Evolutionary conservation across 768 basidiomycete species (phyloP).

Genomic region (Leccinum aurantiacum): DNA sequence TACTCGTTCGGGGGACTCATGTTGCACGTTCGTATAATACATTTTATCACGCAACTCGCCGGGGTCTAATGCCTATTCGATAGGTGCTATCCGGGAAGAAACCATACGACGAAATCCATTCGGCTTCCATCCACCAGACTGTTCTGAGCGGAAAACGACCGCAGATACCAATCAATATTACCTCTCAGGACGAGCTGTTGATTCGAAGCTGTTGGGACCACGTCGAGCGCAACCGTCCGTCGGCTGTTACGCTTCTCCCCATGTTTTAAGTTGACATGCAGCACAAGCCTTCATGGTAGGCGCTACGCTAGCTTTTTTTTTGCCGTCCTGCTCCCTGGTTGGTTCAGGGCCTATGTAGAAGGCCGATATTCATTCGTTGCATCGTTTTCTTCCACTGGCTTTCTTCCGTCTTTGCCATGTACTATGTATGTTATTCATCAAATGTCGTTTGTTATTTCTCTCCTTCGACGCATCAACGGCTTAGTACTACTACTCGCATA

Average conservation of each 20-base stretch:
- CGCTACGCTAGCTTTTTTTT: too few species aligned
- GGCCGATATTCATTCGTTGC: too few species aligned
- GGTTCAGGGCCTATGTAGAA: too few species aligned
- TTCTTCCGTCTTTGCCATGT: too few species aligned
- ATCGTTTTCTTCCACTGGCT: too few species aligned
- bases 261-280: neutral
- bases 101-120: conserved; percentile 15
- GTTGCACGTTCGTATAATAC: conserved; percentile 22
- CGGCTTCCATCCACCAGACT: neutral
- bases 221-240: conserved; percentile 19
- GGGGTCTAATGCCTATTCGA: neutral
- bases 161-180: conserved; percentile 9
- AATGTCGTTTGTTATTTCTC: too few species aligned
- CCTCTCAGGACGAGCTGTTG: neutral
- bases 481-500: neutral
- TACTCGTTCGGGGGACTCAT: conserved; percentile 39
- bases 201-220: conserved; percentile 22
- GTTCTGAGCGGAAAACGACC: conserved; percentile 16
- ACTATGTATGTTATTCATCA: too few species aligned
- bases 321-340: too few species aligned
- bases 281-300: neutral
- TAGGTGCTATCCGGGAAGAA: conserved; percentile 23
- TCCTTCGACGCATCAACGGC: neutral
- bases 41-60: neutral
- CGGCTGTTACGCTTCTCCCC: conserved; percentile 7